Evolutionary conservation across 768 basidiomycete species (phyloP).

Genomic region (Suillus plorans): DNA sequence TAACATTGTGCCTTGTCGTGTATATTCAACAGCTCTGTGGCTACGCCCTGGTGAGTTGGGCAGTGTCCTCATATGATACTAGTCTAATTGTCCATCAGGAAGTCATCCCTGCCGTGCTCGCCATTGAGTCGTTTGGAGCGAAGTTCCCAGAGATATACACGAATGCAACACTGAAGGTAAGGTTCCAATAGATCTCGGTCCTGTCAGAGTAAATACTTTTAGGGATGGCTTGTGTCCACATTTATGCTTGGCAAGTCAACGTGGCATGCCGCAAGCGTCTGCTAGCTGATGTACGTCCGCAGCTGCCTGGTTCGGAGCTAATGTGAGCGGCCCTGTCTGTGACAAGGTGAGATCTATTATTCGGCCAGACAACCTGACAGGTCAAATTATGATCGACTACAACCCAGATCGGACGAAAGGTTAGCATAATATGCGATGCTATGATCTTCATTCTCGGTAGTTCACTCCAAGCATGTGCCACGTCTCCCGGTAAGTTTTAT

Average conservation of each 20-base stretch:
- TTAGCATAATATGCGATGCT: conserved; percentile 27
- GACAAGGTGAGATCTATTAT: conserved; percentile 18
- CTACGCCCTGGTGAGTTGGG: conserved; percentile 26
- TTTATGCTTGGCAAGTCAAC: conserved; percentile 23
- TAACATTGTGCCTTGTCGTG: background rate
- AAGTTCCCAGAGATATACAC: conserved; percentile 31
- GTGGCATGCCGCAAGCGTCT: background rate
- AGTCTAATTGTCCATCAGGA: conserved; percentile 17
- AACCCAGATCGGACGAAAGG: conserved; percentile 27
- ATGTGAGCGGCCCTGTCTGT: conserved; percentile 30
- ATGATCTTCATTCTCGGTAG: conserved; percentile 30
- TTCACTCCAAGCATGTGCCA: conserved; percentile 32
- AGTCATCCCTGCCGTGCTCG: conserved; percentile 32
- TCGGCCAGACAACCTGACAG: background rate
- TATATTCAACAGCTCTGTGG: conserved; percentile 26
- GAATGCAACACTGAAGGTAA: conserved; percentile 27
- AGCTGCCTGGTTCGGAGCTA: conserved; percentile 33
- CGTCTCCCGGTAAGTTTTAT: conserved; percentile 15
- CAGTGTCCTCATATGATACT: background rate
- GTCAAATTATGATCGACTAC: background rate
- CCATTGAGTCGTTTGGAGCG: conserved; percentile 34
- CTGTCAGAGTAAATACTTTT: background rate
- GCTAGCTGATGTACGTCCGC: conserved; percentile 10
- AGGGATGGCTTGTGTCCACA: conserved; percentile 35
- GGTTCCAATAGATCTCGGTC: background rate